Base-by-base conservation (phyloP, 2,329 filamentous ascomycete species). In the Drechslera avenae region DNA sequence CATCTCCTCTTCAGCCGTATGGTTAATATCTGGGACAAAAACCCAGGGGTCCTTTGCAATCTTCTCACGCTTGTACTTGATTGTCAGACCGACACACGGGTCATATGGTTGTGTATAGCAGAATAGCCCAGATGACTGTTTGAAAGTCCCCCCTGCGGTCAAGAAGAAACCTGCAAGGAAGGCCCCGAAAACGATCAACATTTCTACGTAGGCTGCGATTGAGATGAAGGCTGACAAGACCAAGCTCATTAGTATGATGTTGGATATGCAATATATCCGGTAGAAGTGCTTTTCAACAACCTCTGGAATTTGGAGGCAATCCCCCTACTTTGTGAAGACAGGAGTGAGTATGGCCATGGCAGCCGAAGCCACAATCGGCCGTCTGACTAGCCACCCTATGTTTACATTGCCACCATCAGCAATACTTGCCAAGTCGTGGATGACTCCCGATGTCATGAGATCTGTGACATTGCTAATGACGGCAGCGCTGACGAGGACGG, bases 381-480 rank as follows among this genome's bases (percentile, higher is more conserved):
- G 46, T 16, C 62, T 64, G 8, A 69, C 66, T 16, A 66, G 39
- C 63, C 62, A 66, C 14, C 59, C 64, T 26, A 51, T 41, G 45
- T 58, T 58, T 31, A 58, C 44, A 23, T 45, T 21, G 13, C 37
- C 49, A 10, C 57, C 57, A 8, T 23, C 35, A 8, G 56, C 52
- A 3, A 66, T 41, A 2, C 39, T 39, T 9, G 65, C 65, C 1
- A 69, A 48, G 26, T 66, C 54, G 32, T 62, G 56, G 31, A 69
- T 67, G 13, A 67, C 69, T 23, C 60, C 63, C 23, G 75, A 74
- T 59, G 78, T 75, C 42, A 79, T 73, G 9, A 79, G 71, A 2
- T 76, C 77, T 1, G 74, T 71, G 1, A 79, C 75, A 59, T 79
- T 77, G 57, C 79, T 76, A 30, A 79, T 76, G 17, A 79, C 74